Evolutionary conservation across 2,329 filamentous ascomycete species (phyloP).

Genomic region (Penicillium frequentans): DNA sequence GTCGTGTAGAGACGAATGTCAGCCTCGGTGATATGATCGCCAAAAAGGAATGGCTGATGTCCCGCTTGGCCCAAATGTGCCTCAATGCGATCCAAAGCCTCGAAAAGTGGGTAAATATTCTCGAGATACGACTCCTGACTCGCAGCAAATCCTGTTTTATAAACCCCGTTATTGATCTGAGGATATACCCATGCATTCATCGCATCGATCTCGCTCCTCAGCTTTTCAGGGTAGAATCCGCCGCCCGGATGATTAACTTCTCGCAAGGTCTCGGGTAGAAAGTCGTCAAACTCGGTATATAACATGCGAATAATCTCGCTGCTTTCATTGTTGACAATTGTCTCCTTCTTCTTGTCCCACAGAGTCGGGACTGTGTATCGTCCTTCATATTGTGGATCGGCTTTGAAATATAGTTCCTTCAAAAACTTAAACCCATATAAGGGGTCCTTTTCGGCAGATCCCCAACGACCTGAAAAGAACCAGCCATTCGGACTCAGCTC

Average conservation of each 20-base stretch:
- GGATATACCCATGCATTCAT: constrained; percentile 76
- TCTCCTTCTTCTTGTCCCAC: constrained; percentile 72
- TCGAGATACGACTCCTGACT: constrained; percentile 74
- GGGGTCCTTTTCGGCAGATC: constrained; percentile 62
- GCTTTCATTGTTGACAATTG: constrained; percentile 85
- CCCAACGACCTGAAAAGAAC: constrained; percentile 69
- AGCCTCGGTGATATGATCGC: constrained; percentile 71
- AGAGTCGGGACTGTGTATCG: constrained; percentile 81
- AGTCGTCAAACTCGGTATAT: constrained; percentile 70
- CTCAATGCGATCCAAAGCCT: constrained; percentile 71
- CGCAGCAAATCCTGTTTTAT: constrained; percentile 71
- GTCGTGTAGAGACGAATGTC: constrained; percentile 72
- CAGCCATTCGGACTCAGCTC: constrained; percentile 57
- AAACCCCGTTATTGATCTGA: constrained; percentile 56
- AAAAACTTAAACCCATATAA: constrained; percentile 70
- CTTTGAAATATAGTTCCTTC: constrained; percentile 72
- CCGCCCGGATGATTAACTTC: constrained; percentile 53
- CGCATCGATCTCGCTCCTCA: constrained; percentile 68
- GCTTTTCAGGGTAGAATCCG: constrained; percentile 63
- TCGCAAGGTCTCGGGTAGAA: constrained; percentile 59
- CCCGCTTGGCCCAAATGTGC: constrained; percentile 56
- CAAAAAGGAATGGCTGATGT: constrained; percentile 69
- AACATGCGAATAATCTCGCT: constrained; percentile 86
- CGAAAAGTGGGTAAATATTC: constrained; percentile 68
- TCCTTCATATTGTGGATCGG: constrained; percentile 66